Percentiles rank a stretch among this genome's conserved stretches.
phyloP scores from a whole-genome alignment of 306 rosid species.

The Fragaria nilgerrensis region DNA sequence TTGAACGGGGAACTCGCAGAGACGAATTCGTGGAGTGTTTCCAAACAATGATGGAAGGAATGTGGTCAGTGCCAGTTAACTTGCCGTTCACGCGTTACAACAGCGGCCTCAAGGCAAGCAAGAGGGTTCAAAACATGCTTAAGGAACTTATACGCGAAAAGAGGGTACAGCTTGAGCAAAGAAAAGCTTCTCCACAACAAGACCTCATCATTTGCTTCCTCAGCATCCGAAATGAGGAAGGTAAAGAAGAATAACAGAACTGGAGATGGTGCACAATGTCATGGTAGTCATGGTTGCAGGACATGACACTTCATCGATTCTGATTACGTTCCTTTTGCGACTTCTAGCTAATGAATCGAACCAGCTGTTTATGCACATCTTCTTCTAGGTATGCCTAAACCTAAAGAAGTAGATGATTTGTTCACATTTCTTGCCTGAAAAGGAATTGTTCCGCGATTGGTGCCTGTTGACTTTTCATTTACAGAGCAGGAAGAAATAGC shows the following conservation, averaged over 20 bases:
- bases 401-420: not conserved
- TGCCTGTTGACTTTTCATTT: conserved; percentile 11
- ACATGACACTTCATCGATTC: conserved; percentile 62
- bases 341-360: conserved; percentile 57
- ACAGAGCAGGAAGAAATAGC: conserved; percentile 75
- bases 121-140: conserved; percentile 42
- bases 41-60: conserved; percentile 47
- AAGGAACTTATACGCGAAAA: conserved; percentile 43
- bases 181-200: conserved; percentile 37
- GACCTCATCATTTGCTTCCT: conserved; percentile 65
- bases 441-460: not conserved
- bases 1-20: conserved; percentile 58
- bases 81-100: conserved; percentile 66
- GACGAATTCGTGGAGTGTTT: conserved; percentile 39
- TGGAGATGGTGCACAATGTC: conserved; percentile 59
- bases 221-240: conserved; percentile 38
- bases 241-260: conserved; percentile 45
- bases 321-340: conserved; percentile 54
- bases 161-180: conserved; percentile 36
- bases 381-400: conserved; percentile 52
- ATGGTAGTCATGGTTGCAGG: conserved; percentile 69
- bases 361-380: conserved; percentile 41
- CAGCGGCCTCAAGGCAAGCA: conserved; percentile 55
- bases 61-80: conserved; percentile 67
- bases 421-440: not conserved